phyloP scores from a whole-genome alignment of 2,329 filamentous ascomycete genomes.

The Arthrobotrys musiformis region DNA sequence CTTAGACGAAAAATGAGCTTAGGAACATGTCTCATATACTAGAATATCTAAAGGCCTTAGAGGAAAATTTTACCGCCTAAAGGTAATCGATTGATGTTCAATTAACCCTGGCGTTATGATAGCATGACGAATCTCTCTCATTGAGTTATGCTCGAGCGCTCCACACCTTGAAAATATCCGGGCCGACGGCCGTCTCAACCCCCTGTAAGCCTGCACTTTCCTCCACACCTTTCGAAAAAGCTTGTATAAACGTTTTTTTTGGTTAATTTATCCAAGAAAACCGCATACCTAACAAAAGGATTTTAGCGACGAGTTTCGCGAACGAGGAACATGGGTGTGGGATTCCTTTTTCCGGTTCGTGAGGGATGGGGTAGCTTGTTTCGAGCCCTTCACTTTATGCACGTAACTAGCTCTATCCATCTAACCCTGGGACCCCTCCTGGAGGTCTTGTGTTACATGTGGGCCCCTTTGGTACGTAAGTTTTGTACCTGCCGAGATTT shows the following conservation, averaged over 20 bases:
- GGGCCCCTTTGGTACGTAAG: not conserved
- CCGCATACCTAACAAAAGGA: too few species aligned
- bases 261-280: slow-evolving; percentile 22
- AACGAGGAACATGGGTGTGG: not conserved
- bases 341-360: not conserved
- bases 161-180: slow-evolving; percentile 39
- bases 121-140: slow-evolving; percentile 25
- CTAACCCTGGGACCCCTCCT: not conserved
- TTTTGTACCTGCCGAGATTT: slow-evolving; percentile 10
- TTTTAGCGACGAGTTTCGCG: slow-evolving; percentile 20
- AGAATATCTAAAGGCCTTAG: not conserved
- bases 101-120: slow-evolving; percentile 9
- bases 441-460: not conserved
- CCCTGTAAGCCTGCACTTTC: slow-evolving; percentile 12
- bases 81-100: not conserved
- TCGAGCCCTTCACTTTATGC: not conserved
- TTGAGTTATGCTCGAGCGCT: slow-evolving; percentile 12
- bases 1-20: not conserved
- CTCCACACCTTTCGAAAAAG: slow-evolving; percentile 36
- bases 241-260: slow-evolving; percentile 28
- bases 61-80: not conserved
- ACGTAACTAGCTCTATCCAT: not conserved
- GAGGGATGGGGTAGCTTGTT: not conserved
- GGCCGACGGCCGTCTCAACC: slow-evolving; percentile 46
- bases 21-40: not conserved